These are phyloP conservation scores for Aspergillus olivimuriae DNA, from an alignment of 495 filamentous ascomycete genomes.

Conservation along the genomic window DNA sequence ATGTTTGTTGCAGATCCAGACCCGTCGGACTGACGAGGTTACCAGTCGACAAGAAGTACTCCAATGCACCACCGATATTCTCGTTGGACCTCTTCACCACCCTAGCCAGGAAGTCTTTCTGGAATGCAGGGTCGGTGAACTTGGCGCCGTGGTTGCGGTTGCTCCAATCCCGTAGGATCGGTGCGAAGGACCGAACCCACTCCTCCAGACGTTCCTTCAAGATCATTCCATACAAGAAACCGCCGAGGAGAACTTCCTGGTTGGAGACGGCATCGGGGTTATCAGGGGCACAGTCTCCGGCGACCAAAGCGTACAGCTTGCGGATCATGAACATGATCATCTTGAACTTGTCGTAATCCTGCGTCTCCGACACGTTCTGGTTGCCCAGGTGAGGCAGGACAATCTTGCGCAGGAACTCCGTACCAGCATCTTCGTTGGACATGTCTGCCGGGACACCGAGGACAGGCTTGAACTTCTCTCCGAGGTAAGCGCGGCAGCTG, in stretches of 20 bases:
- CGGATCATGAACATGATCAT: slow-evolving; percentile 93
- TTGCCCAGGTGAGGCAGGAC: slow-evolving; percentile 86
- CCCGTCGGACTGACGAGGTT: slow-evolving; percentile 87
- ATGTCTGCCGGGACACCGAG: slow-evolving; percentile 73
- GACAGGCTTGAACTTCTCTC: slow-evolving; percentile 81
- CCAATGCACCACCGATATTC: slow-evolving; percentile 75
- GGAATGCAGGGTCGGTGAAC: slow-evolving; percentile 66
- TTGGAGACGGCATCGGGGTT: slow-evolving; percentile 95
- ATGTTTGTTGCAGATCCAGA: slow-evolving; percentile 87
- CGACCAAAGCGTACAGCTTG: slow-evolving; percentile 88
- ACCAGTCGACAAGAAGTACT: slow-evolving; percentile 95
- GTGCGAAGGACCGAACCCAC: slow-evolving; percentile 61
- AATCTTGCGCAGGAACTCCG: slow-evolving; percentile 81
- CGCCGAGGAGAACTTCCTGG: slow-evolving; percentile 87
- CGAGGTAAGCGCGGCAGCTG: slow-evolving; percentile 75
- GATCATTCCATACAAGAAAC: slow-evolving; percentile 90
- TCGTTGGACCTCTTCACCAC: slow-evolving; percentile 77
- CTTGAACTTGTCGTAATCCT: slow-evolving; percentile 87
- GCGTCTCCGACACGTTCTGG: slow-evolving; percentile 68
- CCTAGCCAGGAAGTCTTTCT: slow-evolving; percentile 68
- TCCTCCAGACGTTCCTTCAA: slow-evolving; percentile 92
- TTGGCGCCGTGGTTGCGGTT: slow-evolving; percentile 52
- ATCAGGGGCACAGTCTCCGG: slow-evolving; percentile 85
- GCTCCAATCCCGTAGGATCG: slow-evolving; percentile 62
- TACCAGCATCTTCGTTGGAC: slow-evolving; percentile 79